Evolutionary conservation across 495 filamentous ascomycete species (phyloP).

Genomic region (Neurospora cerealis): DNA sequence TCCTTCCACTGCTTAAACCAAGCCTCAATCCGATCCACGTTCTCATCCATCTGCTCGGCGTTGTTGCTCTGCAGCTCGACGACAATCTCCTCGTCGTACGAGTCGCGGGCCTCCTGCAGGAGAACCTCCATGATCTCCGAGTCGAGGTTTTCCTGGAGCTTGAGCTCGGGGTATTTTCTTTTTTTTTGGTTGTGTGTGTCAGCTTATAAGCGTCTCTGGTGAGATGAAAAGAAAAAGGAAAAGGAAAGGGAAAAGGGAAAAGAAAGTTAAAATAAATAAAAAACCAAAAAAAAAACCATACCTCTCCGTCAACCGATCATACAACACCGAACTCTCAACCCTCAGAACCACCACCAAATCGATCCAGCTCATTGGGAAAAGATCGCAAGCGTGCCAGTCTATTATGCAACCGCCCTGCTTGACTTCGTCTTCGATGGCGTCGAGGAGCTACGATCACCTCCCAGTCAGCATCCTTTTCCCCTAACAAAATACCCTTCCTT

Average conservation of each 20-base stretch:
- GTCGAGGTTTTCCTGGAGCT: conserved; percentile 93
- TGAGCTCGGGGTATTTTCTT: conserved; percentile 70
- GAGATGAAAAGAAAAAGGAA: no score
- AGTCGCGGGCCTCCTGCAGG: conserved; percentile 77
- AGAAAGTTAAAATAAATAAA: no score
- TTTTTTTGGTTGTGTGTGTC: background rate
- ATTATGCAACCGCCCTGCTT: conserved; percentile 78
- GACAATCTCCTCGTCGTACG: conserved; percentile 79
- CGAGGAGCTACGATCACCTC: no score
- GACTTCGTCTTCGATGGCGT: conserved; percentile 76
- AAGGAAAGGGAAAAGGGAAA: background rate
- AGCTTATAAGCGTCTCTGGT: background rate
- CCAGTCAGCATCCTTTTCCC: no score
- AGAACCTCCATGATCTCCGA: conserved; percentile 96
- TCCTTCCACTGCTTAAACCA: conserved; percentile 80
- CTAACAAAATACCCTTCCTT: no score
- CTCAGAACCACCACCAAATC: conserved; percentile 91
- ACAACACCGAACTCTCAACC: conserved; percentile 60
- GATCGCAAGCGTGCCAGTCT: conserved; percentile 96
- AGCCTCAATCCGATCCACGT: conserved; percentile 69
- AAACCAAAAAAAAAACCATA: conserved; percentile 27
- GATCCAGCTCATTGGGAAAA: conserved; percentile 90
- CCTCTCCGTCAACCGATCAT: conserved; percentile 73
- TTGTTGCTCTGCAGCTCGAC: conserved; percentile 81
- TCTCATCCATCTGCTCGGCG: conserved; percentile 74